Evolutionary conservation across 257 asterid species (phyloP).

Genomic region (Jaltomata sinuosa): DNA sequence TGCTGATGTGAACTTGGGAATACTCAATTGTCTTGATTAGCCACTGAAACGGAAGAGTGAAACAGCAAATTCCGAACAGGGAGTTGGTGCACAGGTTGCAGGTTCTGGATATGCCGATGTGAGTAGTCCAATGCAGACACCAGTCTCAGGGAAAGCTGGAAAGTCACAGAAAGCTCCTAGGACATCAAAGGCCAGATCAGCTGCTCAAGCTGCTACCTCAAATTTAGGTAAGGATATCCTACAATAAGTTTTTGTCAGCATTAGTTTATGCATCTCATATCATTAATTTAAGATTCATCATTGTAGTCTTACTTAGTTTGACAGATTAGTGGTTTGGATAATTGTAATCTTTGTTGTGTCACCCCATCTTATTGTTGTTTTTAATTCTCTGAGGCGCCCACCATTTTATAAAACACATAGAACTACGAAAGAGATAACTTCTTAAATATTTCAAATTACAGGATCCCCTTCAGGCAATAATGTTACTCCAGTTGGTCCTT

Average conservation of each 20-base stretch:
- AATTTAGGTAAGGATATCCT: slow-evolving; percentile 45
- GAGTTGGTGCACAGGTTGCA: slow-evolving; percentile 32
- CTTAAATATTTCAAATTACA: slow-evolving; percentile 19
- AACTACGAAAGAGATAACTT: not conserved
- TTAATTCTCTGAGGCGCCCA: not conserved
- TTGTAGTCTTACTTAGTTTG: not conserved
- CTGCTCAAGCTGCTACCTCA: slow-evolving; percentile 37
- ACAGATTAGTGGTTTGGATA: not conserved
- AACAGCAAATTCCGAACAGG: slow-evolving; percentile 33
- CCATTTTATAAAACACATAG: not conserved
- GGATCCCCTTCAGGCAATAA: slow-evolving; percentile 75
- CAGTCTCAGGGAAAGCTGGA: slow-evolving; percentile 63
- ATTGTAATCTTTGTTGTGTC: not conserved
- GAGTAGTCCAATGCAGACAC: slow-evolving; percentile 44
- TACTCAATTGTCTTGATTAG: slow-evolving; percentile 21
- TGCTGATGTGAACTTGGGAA: not conserved
- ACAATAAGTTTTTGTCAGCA: not conserved
- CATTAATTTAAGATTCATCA: not conserved
- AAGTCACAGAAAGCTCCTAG: slow-evolving; percentile 64
- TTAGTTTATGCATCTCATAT: not conserved
- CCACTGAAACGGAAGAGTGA: slow-evolving; percentile 58
- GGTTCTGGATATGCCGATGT: slow-evolving; percentile 25
- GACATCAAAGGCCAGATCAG: slow-evolving; percentile 60
- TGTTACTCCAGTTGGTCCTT: slow-evolving; percentile 76
- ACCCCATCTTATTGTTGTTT: not conserved